Evolutionary conservation across 805 yeast genomes (phyloP), one percentile per base, ranked within the genome.

Genomic region (Peterozyma xylosa): DNA sequence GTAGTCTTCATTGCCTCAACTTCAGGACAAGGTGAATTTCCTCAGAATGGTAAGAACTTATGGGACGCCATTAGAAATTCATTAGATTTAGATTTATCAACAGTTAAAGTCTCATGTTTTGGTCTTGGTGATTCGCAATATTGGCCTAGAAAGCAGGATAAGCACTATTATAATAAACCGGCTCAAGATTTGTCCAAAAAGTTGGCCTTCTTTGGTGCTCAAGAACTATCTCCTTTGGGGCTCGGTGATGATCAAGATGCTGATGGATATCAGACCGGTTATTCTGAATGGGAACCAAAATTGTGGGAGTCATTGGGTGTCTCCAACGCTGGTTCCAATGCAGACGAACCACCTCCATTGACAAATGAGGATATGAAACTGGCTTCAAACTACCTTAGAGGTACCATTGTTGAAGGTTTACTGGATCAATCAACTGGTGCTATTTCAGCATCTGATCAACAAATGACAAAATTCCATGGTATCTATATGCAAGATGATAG

Each of bases 401-500:
- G 98, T 56, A 87, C 96, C 0, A 90, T 91, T 62, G 90, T 77
- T 33, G 95, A 85, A 63, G 96, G 91, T 33, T 74, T 91, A 47
- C 58, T 62, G 45, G 97, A 91, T 61, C 73, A 74, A 45, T 72
- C 88, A 3, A 91, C 98, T 9, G 96, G 97, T 50, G 90, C 96
- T 13, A 86, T 91, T 52, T 76, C 84, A 51, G 93, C 96, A 11
- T 77, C 78, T 46, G 97, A 89, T 65, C 95, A 89, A 67, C 97
- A 90, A 66, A 66, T 91, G 63, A 89, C 97, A 52, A 91, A 91
- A 67, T 91, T 91, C 78, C 98, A 91, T 64, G 98, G 98, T 67
- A 88, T 89, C 53, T 91, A 91, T 64, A 88, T 91, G 96, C 98
- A 91, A 70, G 98, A 91, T 64, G 98, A 91, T 62, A 86, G 98